These are phyloP conservation scores for Metschnikowia corniflorae DNA, from an alignment of 805 yeast species.

Conservation along the genomic window DNA sequence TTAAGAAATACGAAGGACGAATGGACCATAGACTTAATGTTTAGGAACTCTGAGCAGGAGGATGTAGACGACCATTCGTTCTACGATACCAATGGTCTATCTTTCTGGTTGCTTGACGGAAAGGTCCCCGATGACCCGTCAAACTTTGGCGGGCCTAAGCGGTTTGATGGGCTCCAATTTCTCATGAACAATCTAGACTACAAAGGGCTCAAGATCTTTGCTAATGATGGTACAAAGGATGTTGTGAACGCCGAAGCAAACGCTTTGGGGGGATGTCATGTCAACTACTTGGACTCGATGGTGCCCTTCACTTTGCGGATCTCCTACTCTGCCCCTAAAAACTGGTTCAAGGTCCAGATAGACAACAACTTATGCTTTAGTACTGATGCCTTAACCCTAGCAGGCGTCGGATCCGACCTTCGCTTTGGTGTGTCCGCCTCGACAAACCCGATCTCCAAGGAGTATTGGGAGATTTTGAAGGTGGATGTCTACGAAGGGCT, in stretches of 20 bases:
- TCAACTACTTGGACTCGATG: constrained; percentile 60
- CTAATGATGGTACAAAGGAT: constrained; percentile 53
- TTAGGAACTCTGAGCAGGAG: constrained; percentile 54
- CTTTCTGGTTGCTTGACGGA: constrained; percentile 51
- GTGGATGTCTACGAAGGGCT: constrained; percentile 54
- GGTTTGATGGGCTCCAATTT: constrained; percentile 63
- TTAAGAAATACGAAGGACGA: constrained; percentile 27
- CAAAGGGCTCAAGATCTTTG: constrained; percentile 52
- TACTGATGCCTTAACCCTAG: constrained; percentile 52
- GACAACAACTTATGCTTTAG: constrained; percentile 71
- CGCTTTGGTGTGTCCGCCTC: constrained; percentile 54
- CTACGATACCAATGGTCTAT: constrained; percentile 48
- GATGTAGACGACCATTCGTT: constrained; percentile 25
- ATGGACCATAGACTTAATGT: constrained; percentile 59
- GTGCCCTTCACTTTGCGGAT: constrained; percentile 70
- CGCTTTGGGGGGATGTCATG: constrained; percentile 53
- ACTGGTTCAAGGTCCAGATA: constrained; percentile 59
- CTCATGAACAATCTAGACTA: constrained; percentile 50
- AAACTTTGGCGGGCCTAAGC: constrained; percentile 51
- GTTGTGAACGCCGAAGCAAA: constrained; percentile 26
- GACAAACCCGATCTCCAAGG: constrained; percentile 33
- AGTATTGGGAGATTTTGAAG: constrained; percentile 62
- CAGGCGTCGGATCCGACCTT: constrained; percentile 31
- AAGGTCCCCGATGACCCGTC: constrained; percentile 23
- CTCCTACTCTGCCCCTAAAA: constrained; percentile 46